phyloP scores from a whole-genome alignment of 306 rosid species.

The Dryas drummondii region DNA sequence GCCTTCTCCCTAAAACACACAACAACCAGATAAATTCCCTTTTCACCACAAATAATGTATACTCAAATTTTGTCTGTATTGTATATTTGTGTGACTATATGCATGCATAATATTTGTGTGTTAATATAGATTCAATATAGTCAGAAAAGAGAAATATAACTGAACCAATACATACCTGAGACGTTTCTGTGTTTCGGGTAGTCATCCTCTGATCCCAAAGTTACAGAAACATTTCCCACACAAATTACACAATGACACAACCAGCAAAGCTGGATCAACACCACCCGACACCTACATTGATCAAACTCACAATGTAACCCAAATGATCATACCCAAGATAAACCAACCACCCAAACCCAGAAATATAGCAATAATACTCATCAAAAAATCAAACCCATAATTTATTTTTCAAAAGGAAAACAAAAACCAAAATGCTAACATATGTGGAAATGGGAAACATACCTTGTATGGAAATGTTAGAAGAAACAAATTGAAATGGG shows the following conservation, averaged over 20 bases:
- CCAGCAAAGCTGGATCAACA: constrained; percentile 29
- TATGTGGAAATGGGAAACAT: constrained; percentile 4
- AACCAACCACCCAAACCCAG: constrained; percentile 1
- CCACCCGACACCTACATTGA: constrained; percentile 38
- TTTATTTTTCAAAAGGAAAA: neutral
- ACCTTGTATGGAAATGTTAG: constrained; percentile 10
- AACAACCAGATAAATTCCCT: constrained; percentile 1
- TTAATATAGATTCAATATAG: neutral
- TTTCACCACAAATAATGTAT: constrained; percentile 1
- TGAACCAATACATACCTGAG: constrained; percentile 45
- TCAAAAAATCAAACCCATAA: constrained; percentile 1
- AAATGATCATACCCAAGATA: constrained; percentile 14
- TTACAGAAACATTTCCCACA: constrained; percentile 47
- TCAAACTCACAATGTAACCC: constrained; percentile 31
- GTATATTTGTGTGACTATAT: neutral
- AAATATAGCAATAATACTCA: constrained; percentile 8
- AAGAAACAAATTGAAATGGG: constrained; percentile 6
- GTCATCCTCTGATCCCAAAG: constrained; percentile 69
- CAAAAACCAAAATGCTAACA: neutral
- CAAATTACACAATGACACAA: too few species aligned
- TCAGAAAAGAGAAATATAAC: neutral
- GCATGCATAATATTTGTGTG: neutral
- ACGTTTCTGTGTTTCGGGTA: constrained; percentile 53
- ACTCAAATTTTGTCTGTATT: neutral
- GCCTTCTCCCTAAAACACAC: constrained; percentile 57